Base-by-base conservation (phyloP, 1,139 yeast species). In the Taiozyma sp. region DNA sequence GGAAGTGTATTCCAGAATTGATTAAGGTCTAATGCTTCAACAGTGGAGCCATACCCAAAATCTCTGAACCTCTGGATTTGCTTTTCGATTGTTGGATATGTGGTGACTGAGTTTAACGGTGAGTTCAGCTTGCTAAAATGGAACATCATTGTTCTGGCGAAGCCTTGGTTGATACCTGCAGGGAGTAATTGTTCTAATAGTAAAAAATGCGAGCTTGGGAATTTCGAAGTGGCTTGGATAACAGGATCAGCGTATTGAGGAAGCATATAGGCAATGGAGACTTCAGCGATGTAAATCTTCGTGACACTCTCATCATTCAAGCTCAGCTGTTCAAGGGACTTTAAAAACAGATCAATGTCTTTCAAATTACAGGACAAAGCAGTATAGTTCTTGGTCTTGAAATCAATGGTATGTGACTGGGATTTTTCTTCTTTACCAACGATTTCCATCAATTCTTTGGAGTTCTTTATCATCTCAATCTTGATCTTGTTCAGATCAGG, bases 241-340 rank as follows among this genome's bases (percentile, higher is more conserved):
- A 88, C 77, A 5, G 76, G 74, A 62, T 88, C 84, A n/a, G 96
- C 90, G 53, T 75, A 75, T 36, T 75, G 73, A 7, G 85, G 84
- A 43, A 78, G 74, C 95, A 88, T 88, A 64, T 88, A 88, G 0
- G 95, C 92, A 51, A 88, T 69, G 0, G 96, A 87, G 3, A 88
- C 96, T 64, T 88, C 96, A 0, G 96, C 95, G 43, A 89, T 76
- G 60, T 86, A 88, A 12, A 87, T 74, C 48, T 78, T 79, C 7
- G 79, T 65, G 3, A 77, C 64, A 24, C 70, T 60, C 2, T 65
- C 62, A 43, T 66, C 61, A 24, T 62, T 44, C 19, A 65, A 45
- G n/a, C 57, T 47, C n/a, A 57, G 32, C 23, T 51, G 46, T 4
- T 53, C 51, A 46, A 84, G 56, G 47, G 75, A 71, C 8, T 64